phyloP scores from a whole-genome alignment of 345 rosid species.

The Linum tenue region DNA sequence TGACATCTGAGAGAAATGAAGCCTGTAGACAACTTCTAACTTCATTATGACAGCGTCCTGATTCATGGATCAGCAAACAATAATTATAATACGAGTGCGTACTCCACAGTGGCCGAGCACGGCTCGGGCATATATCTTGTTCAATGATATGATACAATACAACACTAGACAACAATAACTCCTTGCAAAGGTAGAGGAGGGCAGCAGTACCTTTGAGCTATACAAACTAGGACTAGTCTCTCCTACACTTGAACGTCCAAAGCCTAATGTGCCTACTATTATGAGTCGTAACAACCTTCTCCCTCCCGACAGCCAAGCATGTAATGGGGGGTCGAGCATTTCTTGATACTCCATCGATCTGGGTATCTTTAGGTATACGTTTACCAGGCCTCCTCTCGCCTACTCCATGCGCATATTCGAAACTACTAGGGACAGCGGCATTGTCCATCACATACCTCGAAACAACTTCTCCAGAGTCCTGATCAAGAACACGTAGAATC shows the following conservation, averaged over 20 bases:
- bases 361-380: slow-evolving; percentile 30
- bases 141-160: too few species aligned
- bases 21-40: too few species aligned
- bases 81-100: too few species aligned
- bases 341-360: slow-evolving; percentile 42
- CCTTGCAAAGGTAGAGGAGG: too few species aligned
- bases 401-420: slow-evolving; percentile 11
- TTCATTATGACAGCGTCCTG: too few species aligned
- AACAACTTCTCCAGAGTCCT: slow-evolving; percentile 49
- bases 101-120: too few species aligned
- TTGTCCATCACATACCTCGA: slow-evolving; percentile 43
- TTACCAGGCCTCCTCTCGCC: slow-evolving; percentile 41
- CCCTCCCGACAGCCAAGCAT: slow-evolving; percentile 78
- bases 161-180: too few species aligned
- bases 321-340: slow-evolving; percentile 54
- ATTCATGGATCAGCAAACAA: too few species aligned
- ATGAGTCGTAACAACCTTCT: slow-evolving; percentile 68
- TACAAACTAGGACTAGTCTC: slow-evolving; percentile 4
- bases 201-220: too few species aligned
- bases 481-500: slow-evolving; percentile 59
- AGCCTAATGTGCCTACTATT: slow-evolving; percentile 44
- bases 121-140: too few species aligned
- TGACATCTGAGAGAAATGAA: too few species aligned
- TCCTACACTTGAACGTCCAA: slow-evolving; percentile 44
- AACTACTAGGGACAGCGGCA: slow-evolving; percentile 17